Base-by-base conservation (phyloP, 202 grass and related monocot species). In the Zizania palustris region DNA sequence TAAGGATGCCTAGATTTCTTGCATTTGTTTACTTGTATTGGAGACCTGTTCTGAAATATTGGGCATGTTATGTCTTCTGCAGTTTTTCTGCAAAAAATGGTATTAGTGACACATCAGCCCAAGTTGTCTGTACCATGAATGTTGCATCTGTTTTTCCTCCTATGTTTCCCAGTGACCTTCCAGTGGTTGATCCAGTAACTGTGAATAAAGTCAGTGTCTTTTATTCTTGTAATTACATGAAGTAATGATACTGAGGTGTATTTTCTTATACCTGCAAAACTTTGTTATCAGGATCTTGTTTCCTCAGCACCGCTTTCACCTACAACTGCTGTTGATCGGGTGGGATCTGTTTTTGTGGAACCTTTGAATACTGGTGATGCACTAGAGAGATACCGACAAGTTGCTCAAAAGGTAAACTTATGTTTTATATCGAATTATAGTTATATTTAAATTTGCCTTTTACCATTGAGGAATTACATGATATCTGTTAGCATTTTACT, bases 321-420 rank as follows among this genome's bases (percentile, higher is more conserved):
- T 46, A 78, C 80, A 1, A 14, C 64, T 72, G 70, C 82, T 86
- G 87, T 85, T 77, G 85, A 88, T 41, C 83, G 45, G 16, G 72
- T 88, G 74, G 95, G 91, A 78, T 80, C 95, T 80, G 84, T 88
- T 56, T 85, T 88, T 71, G 80, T 83, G 55, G 95, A 98, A 82
- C 79, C 75, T 60, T 39, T 94, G 82, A 98, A 51, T 77, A 92
- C 91, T 55, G 89, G 83, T 9, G 91, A 92, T 28, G 91, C 85
- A 33, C 75, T 98, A 74, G 95, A 93, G 6, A 92, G 46, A 72
- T 98, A 98, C 69, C 88, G 84, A 75, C 91, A 87, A 83, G 85
- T 98, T 80, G 82, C 80, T 70, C 91, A 92, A 59, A 98, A 98
- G 91, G 95, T 97, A 90, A 54, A 35, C 45, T 41, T 63, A 20